Percentiles rank a stretch among this genome's conserved stretches.
These are phyloP conservation scores for Larix kaempferi DNA, from an alignment of 75 land plant species.

Conservation along the genomic window DNA sequence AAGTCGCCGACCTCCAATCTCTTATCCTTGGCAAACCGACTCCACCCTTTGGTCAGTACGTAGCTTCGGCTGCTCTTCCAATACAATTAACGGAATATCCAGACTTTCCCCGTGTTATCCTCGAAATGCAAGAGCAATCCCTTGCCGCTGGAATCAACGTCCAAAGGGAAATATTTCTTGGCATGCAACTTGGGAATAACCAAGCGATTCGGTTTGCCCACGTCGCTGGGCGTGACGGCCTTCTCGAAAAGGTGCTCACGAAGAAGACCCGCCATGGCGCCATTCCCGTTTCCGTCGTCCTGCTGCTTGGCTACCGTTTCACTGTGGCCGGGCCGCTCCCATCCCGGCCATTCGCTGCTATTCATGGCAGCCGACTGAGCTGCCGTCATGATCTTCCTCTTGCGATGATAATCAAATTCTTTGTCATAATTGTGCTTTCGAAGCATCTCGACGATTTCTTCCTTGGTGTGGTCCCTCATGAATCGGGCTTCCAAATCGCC, in stretches of 20 bases:
- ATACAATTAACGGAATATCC: constrained; percentile 75
- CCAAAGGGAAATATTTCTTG: constrained; percentile 13
- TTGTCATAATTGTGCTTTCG: constrained; percentile 44
- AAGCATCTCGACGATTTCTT: constrained; percentile 57
- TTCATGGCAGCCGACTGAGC: neutral
- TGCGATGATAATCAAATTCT: constrained; percentile 26
- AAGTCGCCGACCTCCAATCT: constrained; percentile 48
- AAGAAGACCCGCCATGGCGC: neutral
- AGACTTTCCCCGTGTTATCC: constrained; percentile 34
- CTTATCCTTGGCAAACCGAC: constrained; percentile 70
- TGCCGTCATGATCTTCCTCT: neutral
- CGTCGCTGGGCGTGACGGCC: constrained; percentile 25
- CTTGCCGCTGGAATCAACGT: neutral
- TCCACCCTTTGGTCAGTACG: constrained; percentile 81
- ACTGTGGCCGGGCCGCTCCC: neutral
- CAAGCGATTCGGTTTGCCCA: constrained; percentile 19
- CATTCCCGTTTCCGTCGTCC: neutral
- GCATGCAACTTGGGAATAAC: constrained; percentile 30
- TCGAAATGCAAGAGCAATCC: constrained; percentile 38
- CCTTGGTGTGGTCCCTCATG: constrained; percentile 27
- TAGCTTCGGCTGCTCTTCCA: constrained; percentile 84
- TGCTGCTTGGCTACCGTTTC: neutral
- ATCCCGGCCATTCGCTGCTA: neutral
- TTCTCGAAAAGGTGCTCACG: neutral
- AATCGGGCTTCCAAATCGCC: constrained; percentile 35